Conservation (phyloP, 306 rosid species). For the Hippophae rhamnoides region DNA sequence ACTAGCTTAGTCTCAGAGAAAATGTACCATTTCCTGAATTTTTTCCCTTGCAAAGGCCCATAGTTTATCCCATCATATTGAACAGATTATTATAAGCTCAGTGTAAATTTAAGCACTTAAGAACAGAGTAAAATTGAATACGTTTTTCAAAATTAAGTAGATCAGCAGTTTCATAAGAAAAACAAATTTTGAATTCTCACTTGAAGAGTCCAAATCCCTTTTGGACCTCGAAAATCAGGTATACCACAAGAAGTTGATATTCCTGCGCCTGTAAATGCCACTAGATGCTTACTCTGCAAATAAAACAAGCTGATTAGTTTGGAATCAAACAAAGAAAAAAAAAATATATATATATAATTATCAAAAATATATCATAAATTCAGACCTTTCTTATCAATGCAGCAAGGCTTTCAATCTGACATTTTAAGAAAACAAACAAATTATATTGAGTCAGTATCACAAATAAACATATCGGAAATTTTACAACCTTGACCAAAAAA, state of each 20-base stretch:
- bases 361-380: constrained; percentile 11
- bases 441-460: constrained; percentile 15
- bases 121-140: neutral
- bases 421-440: neutral
- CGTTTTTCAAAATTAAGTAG: neutral
- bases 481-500: neutral
- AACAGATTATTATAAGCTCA: neutral
- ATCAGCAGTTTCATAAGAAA: neutral
- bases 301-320: constrained; percentile 13
- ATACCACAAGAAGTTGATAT: constrained; percentile 97
- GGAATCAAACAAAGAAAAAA: constrained; percentile 13
- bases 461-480: neutral
- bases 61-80: neutral
- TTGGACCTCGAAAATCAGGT: constrained; percentile 98
- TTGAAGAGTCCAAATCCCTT: constrained; percentile 98
- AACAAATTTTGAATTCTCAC: constrained; percentile 26
- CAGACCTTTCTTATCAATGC: constrained; percentile 62
- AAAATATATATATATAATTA: constrained; percentile 8
- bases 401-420: constrained; percentile 73
- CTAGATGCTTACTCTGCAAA: constrained; percentile 96
- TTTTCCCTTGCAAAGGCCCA: neutral
- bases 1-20: too few relatives aligned
- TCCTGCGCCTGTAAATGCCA: constrained; percentile 97
- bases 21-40: too few relatives aligned
- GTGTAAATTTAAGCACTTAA: neutral